phyloP scores from a whole-genome alignment of 345 rosid genomes.

The Leavenworthia alabamica region DNA sequence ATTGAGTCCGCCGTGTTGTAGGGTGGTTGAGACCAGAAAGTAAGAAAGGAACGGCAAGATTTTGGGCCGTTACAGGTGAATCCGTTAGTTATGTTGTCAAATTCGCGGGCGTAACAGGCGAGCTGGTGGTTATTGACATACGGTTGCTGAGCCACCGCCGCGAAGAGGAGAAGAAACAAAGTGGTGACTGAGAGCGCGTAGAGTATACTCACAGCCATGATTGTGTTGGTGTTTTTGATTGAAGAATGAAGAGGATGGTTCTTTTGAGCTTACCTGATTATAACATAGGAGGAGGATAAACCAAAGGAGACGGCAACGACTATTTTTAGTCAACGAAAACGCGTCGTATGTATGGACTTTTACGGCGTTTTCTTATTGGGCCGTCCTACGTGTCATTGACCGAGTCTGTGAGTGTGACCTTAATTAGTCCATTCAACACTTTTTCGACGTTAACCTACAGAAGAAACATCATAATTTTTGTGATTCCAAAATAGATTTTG shows the following conservation, averaged over 20 bases:
- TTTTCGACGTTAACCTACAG: background rate
- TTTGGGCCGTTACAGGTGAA: conserved; percentile 42
- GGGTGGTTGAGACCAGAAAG: conserved; percentile 53
- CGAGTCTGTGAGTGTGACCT: background rate
- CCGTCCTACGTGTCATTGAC: background rate
- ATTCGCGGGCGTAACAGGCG: conserved; percentile 21
- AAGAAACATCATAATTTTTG: background rate
- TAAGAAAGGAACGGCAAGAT: conserved; percentile 64
- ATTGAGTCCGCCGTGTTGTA: conserved; percentile 41
- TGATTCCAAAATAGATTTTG: background rate
- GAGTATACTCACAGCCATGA: conserved; percentile 11
- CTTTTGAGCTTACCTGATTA: background rate
- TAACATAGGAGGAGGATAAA: conserved; percentile 8
- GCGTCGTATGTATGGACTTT: conserved; percentile 24
- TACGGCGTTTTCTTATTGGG: conserved; percentile 1
- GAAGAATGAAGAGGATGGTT: background rate
- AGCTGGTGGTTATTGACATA: conserved; percentile 60
- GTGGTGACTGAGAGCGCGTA: background rate
- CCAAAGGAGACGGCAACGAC: conserved; percentile 11
- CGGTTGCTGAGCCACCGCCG: conserved; percentile 44
- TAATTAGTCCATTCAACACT: background rate
- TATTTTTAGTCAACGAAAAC: conserved; percentile 9
- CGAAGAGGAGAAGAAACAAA: conserved; percentile 4
- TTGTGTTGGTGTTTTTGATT: background rate
- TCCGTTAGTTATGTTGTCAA: conserved; percentile 43